Conservation (phyloP, 495 filamentous ascomycete genomes). For the Polyplosphaeria fusca region DNA sequence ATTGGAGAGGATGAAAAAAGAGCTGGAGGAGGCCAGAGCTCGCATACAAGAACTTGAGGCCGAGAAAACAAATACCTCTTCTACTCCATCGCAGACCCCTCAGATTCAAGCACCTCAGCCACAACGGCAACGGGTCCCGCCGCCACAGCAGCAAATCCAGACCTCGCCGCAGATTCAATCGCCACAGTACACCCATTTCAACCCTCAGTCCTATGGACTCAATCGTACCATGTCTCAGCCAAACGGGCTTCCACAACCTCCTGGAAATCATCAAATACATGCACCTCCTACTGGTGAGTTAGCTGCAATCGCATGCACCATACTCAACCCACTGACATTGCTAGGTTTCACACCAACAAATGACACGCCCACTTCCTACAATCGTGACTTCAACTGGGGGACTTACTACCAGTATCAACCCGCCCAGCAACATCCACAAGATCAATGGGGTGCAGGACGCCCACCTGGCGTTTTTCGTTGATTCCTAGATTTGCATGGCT, state of each 20-base stretch:
- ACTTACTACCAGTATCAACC: slow-evolving; percentile 12
- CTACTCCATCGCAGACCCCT: slow-evolving; percentile 16
- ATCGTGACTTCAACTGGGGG: slow-evolving; percentile 20
- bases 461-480: slow-evolving; percentile 5
- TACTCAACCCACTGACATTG: background rate
- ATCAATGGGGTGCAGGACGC: slow-evolving; percentile 12
- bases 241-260: slow-evolving; percentile 10
- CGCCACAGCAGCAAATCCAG: slow-evolving; percentile 3
- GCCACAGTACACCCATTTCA: slow-evolving; percentile 20
- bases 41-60: slow-evolving; percentile 25
- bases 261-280: slow-evolving; percentile 25
- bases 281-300: slow-evolving; percentile 13
- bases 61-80: slow-evolving; percentile 19
- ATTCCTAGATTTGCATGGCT: too few species aligned
- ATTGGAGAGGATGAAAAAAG: slow-evolving; percentile 27
- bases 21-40: slow-evolving; percentile 29
- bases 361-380: slow-evolving; percentile 20
- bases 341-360: slow-evolving; percentile 9
- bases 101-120: slow-evolving; percentile 4
- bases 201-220: slow-evolving; percentile 6
- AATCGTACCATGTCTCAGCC: slow-evolving; percentile 14
- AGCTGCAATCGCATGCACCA: background rate
- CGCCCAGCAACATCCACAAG: slow-evolving; percentile 11
- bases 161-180: slow-evolving; percentile 2
- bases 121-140: background rate